Conservation (phyloP, 306 rosid species). For the Arachis stenosperma region DNA sequence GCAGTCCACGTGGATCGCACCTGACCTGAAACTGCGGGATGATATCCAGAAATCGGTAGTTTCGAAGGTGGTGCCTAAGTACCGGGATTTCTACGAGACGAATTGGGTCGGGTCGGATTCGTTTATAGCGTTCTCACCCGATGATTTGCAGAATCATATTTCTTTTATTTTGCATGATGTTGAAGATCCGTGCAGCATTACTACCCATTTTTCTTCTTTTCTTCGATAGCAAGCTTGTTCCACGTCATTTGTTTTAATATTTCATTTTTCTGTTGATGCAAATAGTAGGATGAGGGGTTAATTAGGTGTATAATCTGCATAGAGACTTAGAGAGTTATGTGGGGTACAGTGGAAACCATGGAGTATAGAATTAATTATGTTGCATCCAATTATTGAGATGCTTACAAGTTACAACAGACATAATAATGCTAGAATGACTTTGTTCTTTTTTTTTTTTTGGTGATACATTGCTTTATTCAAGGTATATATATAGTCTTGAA, state of each 20-base stretch:
- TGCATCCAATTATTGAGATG: too few species aligned
- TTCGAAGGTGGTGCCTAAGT: constrained; percentile 47
- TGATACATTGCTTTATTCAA: too few species aligned
- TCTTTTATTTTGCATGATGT: constrained; percentile 59
- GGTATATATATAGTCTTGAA: too few species aligned
- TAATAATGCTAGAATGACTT: too few species aligned
- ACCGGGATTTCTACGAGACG: constrained; percentile 45
- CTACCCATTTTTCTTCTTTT: constrained; percentile 30
- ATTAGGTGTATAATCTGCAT: too few species aligned
- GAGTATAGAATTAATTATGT: too few species aligned
- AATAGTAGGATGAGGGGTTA: too few species aligned
- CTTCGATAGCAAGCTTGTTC: not conserved
- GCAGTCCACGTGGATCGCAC: constrained; percentile 67
- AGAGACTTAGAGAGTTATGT: too few species aligned
- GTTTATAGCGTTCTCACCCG: constrained; percentile 48
- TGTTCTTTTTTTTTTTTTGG: too few species aligned
- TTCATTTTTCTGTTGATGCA: not conserved
- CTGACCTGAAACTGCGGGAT: constrained; percentile 65
- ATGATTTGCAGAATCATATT: constrained; percentile 57
- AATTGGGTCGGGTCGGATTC: constrained; percentile 45
- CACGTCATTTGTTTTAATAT: not conserved
- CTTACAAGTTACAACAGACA: too few species aligned
- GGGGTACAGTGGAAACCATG: too few species aligned
- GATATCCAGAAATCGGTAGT: constrained; percentile 55
- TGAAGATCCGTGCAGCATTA: constrained; percentile 39